These are phyloP conservation scores for Mucor circinelloides DNA, from an alignment of 371 early-diverging fungal species.

Conservation along the genomic window DNA sequence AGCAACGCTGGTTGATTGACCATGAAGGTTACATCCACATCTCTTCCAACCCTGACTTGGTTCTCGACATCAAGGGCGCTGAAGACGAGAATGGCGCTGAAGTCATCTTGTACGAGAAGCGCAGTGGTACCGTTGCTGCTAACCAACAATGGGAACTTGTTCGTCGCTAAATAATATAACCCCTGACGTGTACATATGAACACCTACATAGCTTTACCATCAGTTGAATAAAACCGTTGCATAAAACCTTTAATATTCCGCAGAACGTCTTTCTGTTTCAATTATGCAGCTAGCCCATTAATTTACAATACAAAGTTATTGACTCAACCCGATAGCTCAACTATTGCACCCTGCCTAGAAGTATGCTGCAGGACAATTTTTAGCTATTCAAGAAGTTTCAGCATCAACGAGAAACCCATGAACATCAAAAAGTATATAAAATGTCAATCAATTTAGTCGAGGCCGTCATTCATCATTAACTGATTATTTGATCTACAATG, in stretches of 20 bases:
- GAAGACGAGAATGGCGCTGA: conserved; percentile 36
- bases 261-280: too few species aligned
- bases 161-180: conserved; percentile 11
- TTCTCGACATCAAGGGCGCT: conserved; percentile 34
- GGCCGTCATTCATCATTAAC: neutral
- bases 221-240: neutral
- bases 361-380: too few species aligned
- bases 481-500: neutral
- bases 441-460: neutral
- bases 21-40: conserved; percentile 69
- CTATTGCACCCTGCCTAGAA: too few species aligned
- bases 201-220: neutral
- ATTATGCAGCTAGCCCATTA: too few species aligned
- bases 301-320: too few species aligned
- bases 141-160: conserved; percentile 32
- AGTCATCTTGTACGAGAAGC: conserved; percentile 33
- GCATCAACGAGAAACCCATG: neutral
- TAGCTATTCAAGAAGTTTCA: too few species aligned
- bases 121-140: conserved; percentile 22
- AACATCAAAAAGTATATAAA: neutral
- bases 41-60: conserved; percentile 21
- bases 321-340: too few species aligned
- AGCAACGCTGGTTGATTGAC: conserved; percentile 78
- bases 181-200: neutral
- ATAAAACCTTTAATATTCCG: neutral